These are phyloP conservation scores for Aureobasidium musti DNA, from an alignment of 2,329 filamentous ascomycete genomes.

Conservation along the genomic window DNA sequence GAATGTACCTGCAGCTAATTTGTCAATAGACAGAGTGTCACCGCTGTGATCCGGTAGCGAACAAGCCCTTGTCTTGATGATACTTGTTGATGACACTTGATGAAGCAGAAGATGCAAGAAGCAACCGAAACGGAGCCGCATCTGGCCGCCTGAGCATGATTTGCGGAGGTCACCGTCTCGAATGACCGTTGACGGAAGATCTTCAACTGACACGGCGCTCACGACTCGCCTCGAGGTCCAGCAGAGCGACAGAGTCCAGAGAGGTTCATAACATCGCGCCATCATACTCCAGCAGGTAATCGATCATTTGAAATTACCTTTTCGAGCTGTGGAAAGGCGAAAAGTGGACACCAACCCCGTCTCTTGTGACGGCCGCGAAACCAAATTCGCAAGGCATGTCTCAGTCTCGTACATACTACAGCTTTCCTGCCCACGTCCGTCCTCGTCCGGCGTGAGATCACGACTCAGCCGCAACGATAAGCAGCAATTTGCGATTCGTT, in stretches of 20 bases:
- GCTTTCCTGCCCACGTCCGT: not conserved
- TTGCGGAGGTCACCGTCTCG: not conserved
- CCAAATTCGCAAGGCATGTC: not conserved
- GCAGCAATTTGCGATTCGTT: not conserved
- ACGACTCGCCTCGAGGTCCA: not conserved
- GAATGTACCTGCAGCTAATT: not conserved
- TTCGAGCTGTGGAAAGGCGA: not conserved
- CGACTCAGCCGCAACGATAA: not conserved
- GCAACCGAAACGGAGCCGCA: not conserved
- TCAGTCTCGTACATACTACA: slow-evolving; percentile 7
- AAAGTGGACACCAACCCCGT: not conserved
- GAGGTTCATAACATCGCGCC: not conserved
- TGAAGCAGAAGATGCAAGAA: not conserved
- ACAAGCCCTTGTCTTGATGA: not conserved
- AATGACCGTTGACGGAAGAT: not conserved
- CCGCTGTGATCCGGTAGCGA: not conserved
- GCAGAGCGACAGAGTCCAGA: not conserved
- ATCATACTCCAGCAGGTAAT: not conserved
- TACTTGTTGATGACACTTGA: not conserved
- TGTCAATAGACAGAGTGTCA: not conserved
- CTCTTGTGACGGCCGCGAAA: not conserved
- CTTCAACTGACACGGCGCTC: not conserved
- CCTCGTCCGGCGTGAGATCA: not conserved
- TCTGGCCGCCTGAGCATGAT: not conserved
- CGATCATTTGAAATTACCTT: slow-evolving; percentile 2